phyloP scores from a whole-genome alignment of 345 rosid species.

The Corchorus capsularis region DNA sequence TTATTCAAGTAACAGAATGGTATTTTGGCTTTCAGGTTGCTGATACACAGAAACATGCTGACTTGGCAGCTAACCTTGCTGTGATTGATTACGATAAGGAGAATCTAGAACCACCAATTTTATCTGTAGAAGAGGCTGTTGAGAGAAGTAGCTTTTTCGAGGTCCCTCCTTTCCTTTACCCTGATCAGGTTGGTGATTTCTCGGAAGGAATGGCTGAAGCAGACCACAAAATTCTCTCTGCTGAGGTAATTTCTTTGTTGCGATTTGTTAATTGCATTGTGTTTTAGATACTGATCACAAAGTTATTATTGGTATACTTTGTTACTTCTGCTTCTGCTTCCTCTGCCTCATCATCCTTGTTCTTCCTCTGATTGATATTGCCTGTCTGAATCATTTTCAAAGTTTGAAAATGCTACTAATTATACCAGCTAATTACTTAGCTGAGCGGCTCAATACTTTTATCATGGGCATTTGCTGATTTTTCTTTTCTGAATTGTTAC shows the following conservation, averaged over 20 bases:
- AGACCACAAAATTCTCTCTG: constrained; percentile 59
- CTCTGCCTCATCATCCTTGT: background rate
- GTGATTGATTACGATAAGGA: constrained; percentile 59
- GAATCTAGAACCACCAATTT: constrained; percentile 53
- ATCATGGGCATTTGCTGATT: background rate
- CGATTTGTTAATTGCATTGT: too few relatives aligned
- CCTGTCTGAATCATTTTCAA: background rate
- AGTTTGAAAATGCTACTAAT: background rate
- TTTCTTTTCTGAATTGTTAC: background rate
- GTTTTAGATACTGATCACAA: too few relatives aligned
- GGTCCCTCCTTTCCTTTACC: constrained; percentile 52
- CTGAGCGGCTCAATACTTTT: background rate
- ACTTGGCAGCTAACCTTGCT: constrained; percentile 61
- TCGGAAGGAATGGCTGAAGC: constrained; percentile 78
- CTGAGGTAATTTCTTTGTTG: constrained; percentile 46
- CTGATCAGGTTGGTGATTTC: constrained; percentile 63
- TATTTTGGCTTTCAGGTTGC: constrained; percentile 57
- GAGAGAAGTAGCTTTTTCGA: constrained; percentile 65
- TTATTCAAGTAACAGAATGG: constrained; percentile 20
- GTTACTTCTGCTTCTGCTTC: background rate
- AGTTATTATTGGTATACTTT: too few relatives aligned
- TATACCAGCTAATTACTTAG: background rate
- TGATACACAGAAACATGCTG: constrained; percentile 80
- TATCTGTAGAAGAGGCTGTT: constrained; percentile 80
- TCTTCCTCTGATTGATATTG: background rate